Evolutionary conservation across 768 basidiomycete species (phyloP).

Genomic region (Phylloporus scabripes): DNA sequence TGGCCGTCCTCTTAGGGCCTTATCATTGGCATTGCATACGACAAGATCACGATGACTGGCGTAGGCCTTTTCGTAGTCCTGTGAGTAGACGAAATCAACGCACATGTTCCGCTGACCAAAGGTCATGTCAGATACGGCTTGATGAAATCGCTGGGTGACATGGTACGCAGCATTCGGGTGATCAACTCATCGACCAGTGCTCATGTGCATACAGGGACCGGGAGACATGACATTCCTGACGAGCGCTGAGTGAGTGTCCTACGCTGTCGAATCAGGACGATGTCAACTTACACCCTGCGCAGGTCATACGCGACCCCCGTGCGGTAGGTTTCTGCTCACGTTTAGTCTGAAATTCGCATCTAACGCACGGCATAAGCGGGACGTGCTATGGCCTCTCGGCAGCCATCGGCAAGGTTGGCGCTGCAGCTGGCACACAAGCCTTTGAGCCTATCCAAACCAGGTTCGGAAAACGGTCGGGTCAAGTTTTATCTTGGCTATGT

Average conservation of each 20-base stretch:
- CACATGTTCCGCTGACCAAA: background rate
- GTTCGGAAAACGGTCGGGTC: slow-evolving; percentile 50
- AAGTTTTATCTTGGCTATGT: background rate
- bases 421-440: slow-evolving; percentile 63
- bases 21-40: slow-evolving; percentile 54
- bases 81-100: slow-evolving; percentile 31
- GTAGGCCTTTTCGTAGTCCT: slow-evolving; percentile 63
- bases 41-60: slow-evolving; percentile 51
- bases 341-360: background rate
- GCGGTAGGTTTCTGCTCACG: slow-evolving; percentile 33
- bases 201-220: slow-evolving; percentile 37
- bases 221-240: slow-evolving; percentile 66
- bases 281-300: background rate
- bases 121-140: slow-evolving; percentile 49
- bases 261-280: background rate
- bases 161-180: slow-evolving; percentile 33
- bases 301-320: slow-evolving; percentile 63
- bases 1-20: slow-evolving; percentile 31
- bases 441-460: slow-evolving; percentile 63
- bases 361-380: slow-evolving; percentile 36
- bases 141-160: slow-evolving; percentile 66
- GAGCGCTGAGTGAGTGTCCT: slow-evolving; percentile 50
- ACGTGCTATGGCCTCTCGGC: slow-evolving; percentile 67
- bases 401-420: slow-evolving; percentile 64
- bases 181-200: background rate